Conservation (phyloP, 345 rosid genomes). For the Ceriops decandra region DNA sequence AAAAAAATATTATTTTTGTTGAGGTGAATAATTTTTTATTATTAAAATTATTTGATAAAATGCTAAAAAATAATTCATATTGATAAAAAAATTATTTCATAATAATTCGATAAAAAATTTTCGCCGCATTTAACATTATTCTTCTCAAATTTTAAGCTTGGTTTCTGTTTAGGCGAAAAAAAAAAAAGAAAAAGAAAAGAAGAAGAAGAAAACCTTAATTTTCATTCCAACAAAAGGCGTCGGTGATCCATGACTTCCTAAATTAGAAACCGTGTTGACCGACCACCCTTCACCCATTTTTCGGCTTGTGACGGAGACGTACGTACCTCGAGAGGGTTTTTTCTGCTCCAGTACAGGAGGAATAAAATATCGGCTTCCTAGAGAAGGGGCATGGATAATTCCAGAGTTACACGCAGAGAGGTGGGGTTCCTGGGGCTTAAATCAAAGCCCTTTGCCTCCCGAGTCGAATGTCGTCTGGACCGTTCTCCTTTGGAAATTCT, state of each 20-base stretch:
- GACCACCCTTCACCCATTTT: neutral
- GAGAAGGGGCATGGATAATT: neutral
- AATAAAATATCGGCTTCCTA: neutral
- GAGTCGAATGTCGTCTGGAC: too few relatives aligned
- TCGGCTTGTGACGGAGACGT: neutral
- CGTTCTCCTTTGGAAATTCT: neutral
- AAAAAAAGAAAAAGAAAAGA: neutral
- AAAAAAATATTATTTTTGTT: too few relatives aligned
- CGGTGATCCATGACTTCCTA: neutral
- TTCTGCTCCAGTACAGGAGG: too few relatives aligned
- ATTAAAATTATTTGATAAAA: too few relatives aligned
- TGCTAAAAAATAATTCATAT: too few relatives aligned
- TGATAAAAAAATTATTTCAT: too few relatives aligned
- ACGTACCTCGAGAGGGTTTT: too few relatives aligned
- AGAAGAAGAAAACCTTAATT: constrained; percentile 6
- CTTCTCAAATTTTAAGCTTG: neutral
- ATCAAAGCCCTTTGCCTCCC: neutral
- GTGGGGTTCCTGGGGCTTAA: constrained; percentile 1
- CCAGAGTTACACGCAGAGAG: neutral
- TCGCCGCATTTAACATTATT: too few relatives aligned
- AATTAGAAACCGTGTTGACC: neutral
- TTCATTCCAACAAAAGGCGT: neutral
- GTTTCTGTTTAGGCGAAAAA: neutral
- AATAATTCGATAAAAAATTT: too few relatives aligned
- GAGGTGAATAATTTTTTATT: too few relatives aligned